A percentile compares a stretch with the other conserved stretches of the same genome.
Evolutionary conservation across 2,329 filamentous ascomycete genomes (phyloP).

Genomic region (Polytolypa hystricis): DNA sequence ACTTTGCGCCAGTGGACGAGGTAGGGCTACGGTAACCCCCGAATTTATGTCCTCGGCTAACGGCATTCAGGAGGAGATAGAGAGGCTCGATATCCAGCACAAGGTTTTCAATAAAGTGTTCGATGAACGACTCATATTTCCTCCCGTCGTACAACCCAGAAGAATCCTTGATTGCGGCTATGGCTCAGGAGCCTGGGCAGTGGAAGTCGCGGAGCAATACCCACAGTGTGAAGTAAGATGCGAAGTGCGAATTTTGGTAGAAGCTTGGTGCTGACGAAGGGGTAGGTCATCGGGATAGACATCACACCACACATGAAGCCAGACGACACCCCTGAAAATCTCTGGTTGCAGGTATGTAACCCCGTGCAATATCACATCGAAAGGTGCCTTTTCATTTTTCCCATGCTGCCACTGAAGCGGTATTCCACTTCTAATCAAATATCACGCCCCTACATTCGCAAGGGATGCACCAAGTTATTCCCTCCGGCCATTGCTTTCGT

Average conservation of each 20-base stretch:
- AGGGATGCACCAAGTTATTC: too few relatives aligned
- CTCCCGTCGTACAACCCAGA: slow-evolving; percentile 47
- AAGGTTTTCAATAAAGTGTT: slow-evolving; percentile 52
- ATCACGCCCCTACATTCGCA: too few relatives aligned
- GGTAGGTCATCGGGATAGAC: slow-evolving; percentile 59
- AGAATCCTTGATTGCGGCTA: slow-evolving; percentile 62
- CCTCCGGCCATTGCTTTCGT: too few relatives aligned
- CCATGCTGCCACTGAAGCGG: too few relatives aligned
- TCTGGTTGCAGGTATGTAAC: slow-evolving; percentile 50
- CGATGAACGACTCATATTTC: slow-evolving; percentile 57
- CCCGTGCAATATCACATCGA: too few relatives aligned
- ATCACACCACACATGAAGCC: slow-evolving; percentile 60
- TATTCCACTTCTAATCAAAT: too few relatives aligned
- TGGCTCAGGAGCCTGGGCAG: slow-evolving; percentile 60
- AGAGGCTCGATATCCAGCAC: slow-evolving; percentile 55
- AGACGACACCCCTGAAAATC: slow-evolving; percentile 52
- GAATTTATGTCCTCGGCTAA: slow-evolving; percentile 4
- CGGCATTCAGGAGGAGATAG: slow-evolving; percentile 51
- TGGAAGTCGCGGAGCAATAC: slow-evolving; percentile 54
- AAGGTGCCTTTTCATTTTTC: too few relatives aligned
- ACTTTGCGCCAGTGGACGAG: slow-evolving; percentile 61
- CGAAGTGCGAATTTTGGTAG: not conserved
- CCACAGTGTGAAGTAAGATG: slow-evolving; percentile 52
- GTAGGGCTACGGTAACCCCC: slow-evolving; percentile 33
- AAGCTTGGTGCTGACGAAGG: not conserved